Percentiles rank a stretch among this genome's conserved stretches.
Evolutionary conservation across 1,284 basidiomycete species (phyloP).

Genomic region (Apiotrichum laibachii): DNA sequence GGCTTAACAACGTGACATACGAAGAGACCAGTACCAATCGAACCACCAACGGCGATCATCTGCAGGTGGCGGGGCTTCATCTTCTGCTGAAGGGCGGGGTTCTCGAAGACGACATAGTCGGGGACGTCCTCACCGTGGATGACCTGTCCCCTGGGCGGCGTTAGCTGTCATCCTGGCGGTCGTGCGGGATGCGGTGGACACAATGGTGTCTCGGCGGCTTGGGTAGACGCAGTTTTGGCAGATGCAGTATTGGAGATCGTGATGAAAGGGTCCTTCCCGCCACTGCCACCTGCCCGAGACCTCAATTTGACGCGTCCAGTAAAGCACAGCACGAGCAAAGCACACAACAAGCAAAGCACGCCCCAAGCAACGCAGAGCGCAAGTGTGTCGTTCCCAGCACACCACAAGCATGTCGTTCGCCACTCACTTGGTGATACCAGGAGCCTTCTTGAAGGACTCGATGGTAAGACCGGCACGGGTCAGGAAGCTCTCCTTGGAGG

Average conservation of each 20-base stretch:
- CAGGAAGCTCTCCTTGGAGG: conserved; percentile 44
- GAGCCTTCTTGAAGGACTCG: conserved; percentile 53
- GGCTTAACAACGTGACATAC: conserved; percentile 11
- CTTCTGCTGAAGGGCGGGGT: conserved; percentile 50
- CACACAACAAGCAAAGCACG: too few species aligned
- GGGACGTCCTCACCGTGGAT: conserved; percentile 37
- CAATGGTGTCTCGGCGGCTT: neutral
- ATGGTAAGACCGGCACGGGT: conserved; percentile 50
- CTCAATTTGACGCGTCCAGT: too few species aligned
- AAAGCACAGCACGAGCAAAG: too few species aligned
- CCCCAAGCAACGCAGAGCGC: too few species aligned
- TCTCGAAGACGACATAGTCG: conserved; percentile 33
- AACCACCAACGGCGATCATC: conserved; percentile 54
- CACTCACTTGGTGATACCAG: conserved; percentile 44
- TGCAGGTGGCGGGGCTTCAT: conserved; percentile 50
- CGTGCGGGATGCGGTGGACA: neutral
- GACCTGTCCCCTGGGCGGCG: conserved; percentile 31
- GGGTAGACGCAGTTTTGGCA: too few species aligned
- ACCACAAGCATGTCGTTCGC: neutral
- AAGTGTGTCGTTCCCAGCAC: too few species aligned
- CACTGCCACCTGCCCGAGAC: too few species aligned
- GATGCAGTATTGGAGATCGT: too few species aligned
- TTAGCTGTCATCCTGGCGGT: too few species aligned
- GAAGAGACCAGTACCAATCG: conserved; percentile 55
- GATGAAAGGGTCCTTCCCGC: too few species aligned